These are phyloP conservation scores for Leccinum disarticulatum DNA, from an alignment of 768 basidiomycete genomes.

Conservation along the genomic window DNA sequence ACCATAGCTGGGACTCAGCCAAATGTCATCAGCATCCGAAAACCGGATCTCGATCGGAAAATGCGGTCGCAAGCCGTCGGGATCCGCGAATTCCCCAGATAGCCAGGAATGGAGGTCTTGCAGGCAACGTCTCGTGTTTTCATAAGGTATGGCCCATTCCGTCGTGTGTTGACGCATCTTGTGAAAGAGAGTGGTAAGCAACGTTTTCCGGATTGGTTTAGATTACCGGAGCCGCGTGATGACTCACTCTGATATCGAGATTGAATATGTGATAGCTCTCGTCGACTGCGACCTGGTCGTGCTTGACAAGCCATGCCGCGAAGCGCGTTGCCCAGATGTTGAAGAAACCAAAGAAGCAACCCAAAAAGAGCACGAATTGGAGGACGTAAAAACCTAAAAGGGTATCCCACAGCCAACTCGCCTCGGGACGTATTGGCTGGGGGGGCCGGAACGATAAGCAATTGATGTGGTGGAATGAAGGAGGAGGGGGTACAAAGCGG, in stretches of 20 bases:
- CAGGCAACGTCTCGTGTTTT: constrained; percentile 64
- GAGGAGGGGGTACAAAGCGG: neutral
- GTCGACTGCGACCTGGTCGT: constrained; percentile 61
- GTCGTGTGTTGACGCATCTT: constrained; percentile 89
- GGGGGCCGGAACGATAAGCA: constrained; percentile 3
- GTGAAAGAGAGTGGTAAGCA: neutral
- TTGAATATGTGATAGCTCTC: constrained; percentile 87
- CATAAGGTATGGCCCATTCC: constrained; percentile 89
- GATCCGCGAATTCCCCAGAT: constrained; percentile 59
- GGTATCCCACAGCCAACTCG: constrained; percentile 66
- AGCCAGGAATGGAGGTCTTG: constrained; percentile 72
- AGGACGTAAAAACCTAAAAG: constrained; percentile 79
- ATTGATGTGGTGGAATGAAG: constrained; percentile 2
- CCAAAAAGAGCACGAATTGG: constrained; percentile 80
- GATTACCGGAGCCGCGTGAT: constrained; percentile 1
- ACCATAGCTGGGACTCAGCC: constrained; percentile 87
- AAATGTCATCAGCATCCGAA: constrained; percentile 86
- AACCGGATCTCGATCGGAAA: constrained; percentile 94
- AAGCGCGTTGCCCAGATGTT: constrained; percentile 65
- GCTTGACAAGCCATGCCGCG: constrained; percentile 65
- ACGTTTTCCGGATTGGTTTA: constrained; percentile 3
- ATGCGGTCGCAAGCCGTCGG: constrained; percentile 79
- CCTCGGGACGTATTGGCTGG: constrained; percentile 52
- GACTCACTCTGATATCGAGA: constrained; percentile 83
- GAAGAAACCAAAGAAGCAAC: constrained; percentile 59